Base-by-base conservation (phyloP, 495 filamentous ascomycete species). In the Podospora didyma region DNA sequence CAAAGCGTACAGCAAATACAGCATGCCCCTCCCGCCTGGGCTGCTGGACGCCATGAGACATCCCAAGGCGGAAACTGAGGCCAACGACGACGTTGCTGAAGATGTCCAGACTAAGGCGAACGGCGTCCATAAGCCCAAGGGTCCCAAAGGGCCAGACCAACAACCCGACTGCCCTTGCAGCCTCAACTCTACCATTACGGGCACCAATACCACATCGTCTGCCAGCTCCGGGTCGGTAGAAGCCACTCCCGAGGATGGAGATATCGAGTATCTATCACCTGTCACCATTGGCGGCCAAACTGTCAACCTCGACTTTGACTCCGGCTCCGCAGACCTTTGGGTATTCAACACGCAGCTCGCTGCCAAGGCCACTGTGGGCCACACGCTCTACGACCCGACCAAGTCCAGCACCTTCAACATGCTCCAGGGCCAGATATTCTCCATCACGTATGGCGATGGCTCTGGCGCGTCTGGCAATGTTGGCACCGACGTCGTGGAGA, bases 261-360 rank as follows among this genome's bases (percentile, higher is more conserved):
- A 87, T 53, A 75, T 80, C 20, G 84, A 89, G 51, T 96, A 89
- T 62, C 75, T 93, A 14, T 81, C 84, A 16, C 84, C 86, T 0
- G 85, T 92, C 31, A 76, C 64, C 6, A 83, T 96, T 63, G 90
- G 90, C 44, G 86, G 84, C 2, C 88, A 93, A 67, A 82, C 75
- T 6, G 57, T 94, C 54, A 83, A 85, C 58, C 75, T 96, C 66
- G 83, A 92, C 62, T 89, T 96, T 67, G 90, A 96, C 69, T 89
- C 89, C 17, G 90, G 90, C 51, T 91, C 87, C 5, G 82, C 90
- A 16, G 90, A 94, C 68, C 74, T 96, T 56, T 96, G 90, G 90
- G 82, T 92, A 28, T 87, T 93, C 73, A 90, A 82, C 76, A 83
- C 83, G 4, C 64, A 77, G 46, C 78, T 92, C 20, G 71, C 82